Evolutionary conservation across 75 land plant genomes (phyloP).

Genomic region (Pinus tabuliformis): DNA sequence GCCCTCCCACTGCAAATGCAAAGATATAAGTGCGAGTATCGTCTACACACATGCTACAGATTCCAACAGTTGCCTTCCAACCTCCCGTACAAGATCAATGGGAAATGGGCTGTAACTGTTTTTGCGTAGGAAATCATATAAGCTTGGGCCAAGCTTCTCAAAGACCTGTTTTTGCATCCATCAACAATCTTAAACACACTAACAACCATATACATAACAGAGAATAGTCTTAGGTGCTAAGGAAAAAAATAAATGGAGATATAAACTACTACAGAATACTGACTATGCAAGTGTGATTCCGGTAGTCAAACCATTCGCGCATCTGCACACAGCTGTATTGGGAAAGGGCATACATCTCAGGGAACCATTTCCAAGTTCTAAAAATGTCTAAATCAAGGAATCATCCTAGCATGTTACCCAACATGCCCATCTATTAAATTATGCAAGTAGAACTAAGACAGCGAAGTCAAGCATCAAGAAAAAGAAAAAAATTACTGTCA

Average conservation of each 20-base stretch:
- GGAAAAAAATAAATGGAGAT: conserved; percentile 15
- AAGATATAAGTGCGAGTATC: background rate
- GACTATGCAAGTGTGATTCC: conserved; percentile 19
- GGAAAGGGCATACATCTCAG: conserved; percentile 13
- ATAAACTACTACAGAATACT: conserved; percentile 18
- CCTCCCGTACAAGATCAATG: too few species aligned
- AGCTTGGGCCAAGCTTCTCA: conserved; percentile 12
- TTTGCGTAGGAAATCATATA: too few species aligned
- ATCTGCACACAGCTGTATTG: conserved; percentile 8
- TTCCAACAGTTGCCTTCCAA: too few species aligned
- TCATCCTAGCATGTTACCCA: background rate
- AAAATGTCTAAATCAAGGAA: background rate
- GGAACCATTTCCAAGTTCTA: background rate
- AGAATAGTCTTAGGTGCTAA: background rate
- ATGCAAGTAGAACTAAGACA: background rate
- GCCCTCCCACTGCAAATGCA: background rate
- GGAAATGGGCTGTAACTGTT: too few species aligned
- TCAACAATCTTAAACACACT: conserved; percentile 9
- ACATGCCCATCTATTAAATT: too few species aligned
- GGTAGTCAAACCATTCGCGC: too few species aligned
- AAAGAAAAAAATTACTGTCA: background rate
- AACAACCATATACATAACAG: background rate
- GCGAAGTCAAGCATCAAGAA: background rate
- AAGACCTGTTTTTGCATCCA: conserved; percentile 62
- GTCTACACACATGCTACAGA: conserved; percentile 16